Percentiles rank a stretch among this genome's conserved stretches.
phyloP scores from a whole-genome alignment of 805 yeast genomes.

The Cyberlindnera galapagoensis region DNA sequence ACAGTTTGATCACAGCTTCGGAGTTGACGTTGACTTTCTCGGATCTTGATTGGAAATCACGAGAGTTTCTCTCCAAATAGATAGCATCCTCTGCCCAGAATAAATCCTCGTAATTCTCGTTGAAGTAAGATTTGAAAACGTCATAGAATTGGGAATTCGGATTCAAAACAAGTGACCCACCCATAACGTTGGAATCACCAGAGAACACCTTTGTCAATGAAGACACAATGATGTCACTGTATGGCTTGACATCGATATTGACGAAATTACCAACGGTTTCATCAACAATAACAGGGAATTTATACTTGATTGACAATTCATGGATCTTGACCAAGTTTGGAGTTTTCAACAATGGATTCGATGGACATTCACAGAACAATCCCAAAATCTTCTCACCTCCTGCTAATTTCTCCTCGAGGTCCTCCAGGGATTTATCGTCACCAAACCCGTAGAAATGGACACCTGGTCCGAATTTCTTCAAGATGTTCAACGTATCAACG shows the following conservation, averaged over 20 bases:
- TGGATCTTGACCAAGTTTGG: constrained; percentile 68
- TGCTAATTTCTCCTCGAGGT: constrained; percentile 55
- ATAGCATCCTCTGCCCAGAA: constrained; percentile 95
- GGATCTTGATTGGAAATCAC: constrained; percentile 73
- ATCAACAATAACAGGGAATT: constrained; percentile 80
- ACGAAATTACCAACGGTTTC: constrained; percentile 92
- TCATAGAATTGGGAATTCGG: constrained; percentile 48
- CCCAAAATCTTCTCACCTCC: constrained; percentile 65
- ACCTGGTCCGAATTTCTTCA: constrained; percentile 89
- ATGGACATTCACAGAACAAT: constrained; percentile 88
- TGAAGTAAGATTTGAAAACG: constrained; percentile 42
- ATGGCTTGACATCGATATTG: constrained; percentile 74
- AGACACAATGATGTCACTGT: constrained; percentile 80
- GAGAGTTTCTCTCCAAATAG: constrained; percentile 83
- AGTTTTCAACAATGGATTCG: constrained; percentile 85
- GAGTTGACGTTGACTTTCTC: constrained; percentile 48
- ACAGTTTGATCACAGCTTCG: constrained; percentile 44
- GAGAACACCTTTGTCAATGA: constrained; percentile 89
- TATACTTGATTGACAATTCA: constrained; percentile 57
- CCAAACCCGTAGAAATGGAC: constrained; percentile 82
- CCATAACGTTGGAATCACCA: constrained; percentile 95
- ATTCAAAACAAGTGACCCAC: constrained; percentile 80
- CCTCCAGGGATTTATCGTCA: constrained; percentile 60
- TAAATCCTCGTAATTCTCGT: constrained; percentile 58
- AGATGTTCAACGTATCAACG: constrained; percentile 82